Base-by-base conservation (phyloP, 257 asterid genomes). In the Penstemon davidsonii region DNA sequence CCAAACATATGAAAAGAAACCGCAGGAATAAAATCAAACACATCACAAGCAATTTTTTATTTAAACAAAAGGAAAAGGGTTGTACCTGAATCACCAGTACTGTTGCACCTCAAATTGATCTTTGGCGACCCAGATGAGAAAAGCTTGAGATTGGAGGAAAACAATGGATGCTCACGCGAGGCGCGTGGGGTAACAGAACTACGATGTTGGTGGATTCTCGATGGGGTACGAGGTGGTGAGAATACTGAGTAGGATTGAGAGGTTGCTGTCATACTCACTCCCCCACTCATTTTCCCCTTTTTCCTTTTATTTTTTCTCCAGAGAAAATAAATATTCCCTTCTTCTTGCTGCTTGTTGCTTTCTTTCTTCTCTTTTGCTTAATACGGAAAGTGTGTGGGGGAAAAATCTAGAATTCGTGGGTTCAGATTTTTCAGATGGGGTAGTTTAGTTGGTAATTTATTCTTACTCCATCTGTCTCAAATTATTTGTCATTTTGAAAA, bases 11-110 rank as follows among this genome's bases (percentile, higher is more conserved):
- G n/a, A 38, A 57, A 8, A 57, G 7, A 57, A 15, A 62, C n/a
- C 41, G 7, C 11, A 43, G 41, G 4, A 47, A 36, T 7, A 3
- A 41, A 55, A 7, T n/a, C 5, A 41, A 3, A 46, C 12, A 43
- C 0, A 36, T 3, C 6, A 7, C 10, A 49, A 55, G 19, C 5
- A 44, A 8, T 13, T 1, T 25, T 25, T 25, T 1, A 42, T 11
- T 9, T 66, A 8, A 18, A 38, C 4, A n/a, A 60, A 41, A 47
- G 18, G 49, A 36, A 13, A 60, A 54, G 43, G 55, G 72, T 55
- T 8, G 56, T 79, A 77, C 84, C 85, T 8, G 87, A 72, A 63
- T 80, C 82, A 25, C 77, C 79, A 41, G 76, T 73, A 40, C 74
- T 55, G 50, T 73, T 75, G 47, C 90, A 79, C 68, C 77, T 75